Evolutionary conservation across 306 rosid genomes (phyloP).

Genomic region (Begonia loranthoides): DNA sequence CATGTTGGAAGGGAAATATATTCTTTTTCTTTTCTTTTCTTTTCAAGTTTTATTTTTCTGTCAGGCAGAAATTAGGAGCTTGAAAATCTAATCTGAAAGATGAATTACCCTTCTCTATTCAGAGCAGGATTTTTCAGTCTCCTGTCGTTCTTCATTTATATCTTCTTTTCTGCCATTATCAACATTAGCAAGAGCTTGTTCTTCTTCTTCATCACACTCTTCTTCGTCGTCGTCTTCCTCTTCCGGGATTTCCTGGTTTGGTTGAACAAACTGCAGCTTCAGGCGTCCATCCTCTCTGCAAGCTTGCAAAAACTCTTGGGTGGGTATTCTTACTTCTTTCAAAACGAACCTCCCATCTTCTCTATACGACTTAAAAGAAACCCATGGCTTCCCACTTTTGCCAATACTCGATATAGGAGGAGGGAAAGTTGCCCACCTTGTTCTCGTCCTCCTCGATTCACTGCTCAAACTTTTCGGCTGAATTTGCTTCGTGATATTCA

Average conservation of each 20-base stretch:
- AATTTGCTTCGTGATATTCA: slow-evolving; percentile 9
- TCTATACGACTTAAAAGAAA: slow-evolving; percentile 52
- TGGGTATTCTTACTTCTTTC: slow-evolving; percentile 44
- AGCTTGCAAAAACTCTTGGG: slow-evolving; percentile 61
- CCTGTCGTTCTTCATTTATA: too few species aligned
- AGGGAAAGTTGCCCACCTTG: slow-evolving; percentile 45
- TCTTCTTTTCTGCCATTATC: too few species aligned
- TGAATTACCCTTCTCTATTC: too few species aligned
- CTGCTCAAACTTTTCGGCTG: slow-evolving; percentile 10
- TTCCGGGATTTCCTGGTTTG: slow-evolving; percentile 22
- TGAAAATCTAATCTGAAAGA: too few species aligned
- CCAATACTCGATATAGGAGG: slow-evolving; percentile 83
- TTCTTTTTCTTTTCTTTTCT: too few species aligned
- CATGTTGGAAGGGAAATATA: too few species aligned
- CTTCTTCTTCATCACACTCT: slow-evolving; percentile 4
- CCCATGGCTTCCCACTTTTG: slow-evolving; percentile 54
- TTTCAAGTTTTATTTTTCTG: too few species aligned
- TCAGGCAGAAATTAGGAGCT: too few species aligned
- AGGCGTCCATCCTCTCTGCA: slow-evolving; percentile 73
- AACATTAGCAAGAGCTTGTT: background rate
- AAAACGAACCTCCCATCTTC: slow-evolving; percentile 66
- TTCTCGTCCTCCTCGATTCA: slow-evolving; percentile 33
- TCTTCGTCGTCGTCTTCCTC: slow-evolving; percentile 16
- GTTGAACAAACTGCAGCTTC: slow-evolving; percentile 47
- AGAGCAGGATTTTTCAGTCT: too few species aligned